Base-by-base conservation (phyloP, 306 rosid genomes). In the Ceratonia siliqua region DNA sequence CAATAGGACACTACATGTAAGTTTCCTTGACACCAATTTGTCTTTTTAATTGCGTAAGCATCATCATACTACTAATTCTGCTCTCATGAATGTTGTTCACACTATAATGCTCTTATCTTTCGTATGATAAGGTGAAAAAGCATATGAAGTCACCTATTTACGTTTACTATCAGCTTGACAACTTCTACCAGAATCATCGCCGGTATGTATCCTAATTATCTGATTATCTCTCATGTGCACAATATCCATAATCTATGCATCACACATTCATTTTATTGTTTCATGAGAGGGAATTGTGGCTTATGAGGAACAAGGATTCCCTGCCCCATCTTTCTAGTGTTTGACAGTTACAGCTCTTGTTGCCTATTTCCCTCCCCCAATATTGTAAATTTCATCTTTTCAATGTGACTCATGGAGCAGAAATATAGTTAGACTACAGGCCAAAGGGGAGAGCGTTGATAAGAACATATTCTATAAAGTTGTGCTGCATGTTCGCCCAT, bases 181-280 rank as follows among this genome's bases (percentile, higher is more conserved):
- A 90, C 80, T 92, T 92, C 85, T 92, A 92, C 73, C 98, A 92
- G 87, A 92, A 92, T 77, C 98, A 92, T 82, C 92, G 98, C 79
- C 82, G 98, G 98, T 92, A 76, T 64, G 73, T 55, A 45, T 58
- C 17, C 46, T 4, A 49, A 36, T 68, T 38, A 57, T 69, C 65
- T 50, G 24, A 56, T 45, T 72, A 28, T 33, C 59, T 58, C 49
- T 54, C 55, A 73, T 4, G 32, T 27, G 6, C 10, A 62, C 25
- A n/a, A 42, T 57, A 17, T 70, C 1, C 32, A 20, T 15, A 46
- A 27, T 61, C 11, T 36, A 54, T 54, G 38, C 57, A 8, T 70
- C 6, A 18, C 32, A 14, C 59, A 14, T 62, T 46, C 38, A 18
- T 41, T 62, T 62, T 28, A 38, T 59, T 30, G 28, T 50, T 62